Evolutionary conservation across 2,329 filamentous ascomycete genomes (phyloP).

Genomic region (Fusarium sp.): DNA sequence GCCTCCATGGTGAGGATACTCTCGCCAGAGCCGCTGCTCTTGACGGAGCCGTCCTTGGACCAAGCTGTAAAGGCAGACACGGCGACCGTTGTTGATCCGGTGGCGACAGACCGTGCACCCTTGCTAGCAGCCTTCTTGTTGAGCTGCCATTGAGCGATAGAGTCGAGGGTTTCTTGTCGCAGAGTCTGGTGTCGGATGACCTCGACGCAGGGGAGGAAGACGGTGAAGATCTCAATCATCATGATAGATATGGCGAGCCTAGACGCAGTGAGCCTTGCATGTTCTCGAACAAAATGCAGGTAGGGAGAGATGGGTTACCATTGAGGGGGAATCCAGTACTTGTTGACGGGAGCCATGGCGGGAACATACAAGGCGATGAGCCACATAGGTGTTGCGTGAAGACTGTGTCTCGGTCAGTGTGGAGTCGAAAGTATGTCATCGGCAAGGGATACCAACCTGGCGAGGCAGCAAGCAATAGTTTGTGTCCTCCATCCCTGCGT

Average conservation of each 20-base stretch:
- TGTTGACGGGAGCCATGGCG: slow-evolving; percentile 62
- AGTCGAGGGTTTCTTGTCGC: slow-evolving; percentile 59
- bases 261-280: background rate
- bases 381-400: slow-evolving; percentile 76
- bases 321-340: slow-evolving; percentile 68
- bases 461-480: slow-evolving; percentile 64
- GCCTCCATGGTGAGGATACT: slow-evolving; percentile 48
- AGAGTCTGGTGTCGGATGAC: slow-evolving; percentile 59
- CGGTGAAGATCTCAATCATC: slow-evolving; percentile 70
- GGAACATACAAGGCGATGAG: slow-evolving; percentile 67
- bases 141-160: slow-evolving; percentile 60
- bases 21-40: slow-evolving; percentile 48
- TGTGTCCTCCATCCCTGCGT: slow-evolving; percentile 74
- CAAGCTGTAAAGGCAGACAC: slow-evolving; percentile 52
- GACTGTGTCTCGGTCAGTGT: slow-evolving; percentile 49
- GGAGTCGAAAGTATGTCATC: background rate
- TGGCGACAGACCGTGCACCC: slow-evolving; percentile 47
- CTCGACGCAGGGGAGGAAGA: slow-evolving; percentile 72
- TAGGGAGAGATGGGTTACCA: slow-evolving; percentile 60
- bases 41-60: slow-evolving; percentile 48
- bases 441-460: slow-evolving; percentile 50
- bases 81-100: slow-evolving; percentile 46
- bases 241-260: slow-evolving; percentile 70
- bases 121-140: slow-evolving; percentile 48
- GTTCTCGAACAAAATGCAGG: background rate